Evolutionary conservation across 2,329 filamentous ascomycete genomes (phyloP).

Genomic region (Raffaelea albimanens): DNA sequence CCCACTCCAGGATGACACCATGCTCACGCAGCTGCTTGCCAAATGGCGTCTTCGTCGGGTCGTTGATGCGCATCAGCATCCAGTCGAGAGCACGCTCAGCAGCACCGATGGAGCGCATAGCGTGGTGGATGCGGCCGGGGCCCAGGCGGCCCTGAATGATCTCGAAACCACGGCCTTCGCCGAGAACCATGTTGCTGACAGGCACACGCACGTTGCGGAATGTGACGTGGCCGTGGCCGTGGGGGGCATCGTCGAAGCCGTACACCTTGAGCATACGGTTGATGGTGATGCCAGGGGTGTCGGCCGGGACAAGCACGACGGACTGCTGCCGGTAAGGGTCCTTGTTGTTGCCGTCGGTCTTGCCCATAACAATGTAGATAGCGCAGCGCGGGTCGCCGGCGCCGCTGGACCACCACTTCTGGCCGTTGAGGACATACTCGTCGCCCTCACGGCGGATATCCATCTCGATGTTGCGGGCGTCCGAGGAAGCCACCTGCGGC

Average conservation of each 20-base stretch:
- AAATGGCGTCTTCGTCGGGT: slow-evolving; percentile 83
- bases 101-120: slow-evolving; percentile 88
- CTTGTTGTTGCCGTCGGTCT: slow-evolving; percentile 59
- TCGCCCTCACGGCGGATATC: slow-evolving; percentile 74
- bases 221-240: slow-evolving; percentile 87
- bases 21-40: slow-evolving; percentile 80
- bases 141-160: slow-evolving; percentile 96
- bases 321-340: slow-evolving; percentile 86
- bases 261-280: slow-evolving; percentile 90
- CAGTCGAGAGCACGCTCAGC: slow-evolving; percentile 88
- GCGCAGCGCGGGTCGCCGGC: slow-evolving; percentile 87
- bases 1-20: slow-evolving; percentile 90
- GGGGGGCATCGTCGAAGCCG: slow-evolving; percentile 95
- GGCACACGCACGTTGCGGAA: slow-evolving; percentile 90
- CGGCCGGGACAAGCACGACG: slow-evolving; percentile 77
- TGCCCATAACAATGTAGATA: slow-evolving; percentile 95
- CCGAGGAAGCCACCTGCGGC: slow-evolving; percentile 76
- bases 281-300: slow-evolving; percentile 78
- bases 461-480: slow-evolving; percentile 88
- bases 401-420: slow-evolving; percentile 99
- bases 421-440: slow-evolving; percentile 82
- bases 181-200: slow-evolving; percentile 73
- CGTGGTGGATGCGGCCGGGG: slow-evolving; percentile 93
- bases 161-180: slow-evolving; percentile 90
- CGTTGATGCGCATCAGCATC: slow-evolving; percentile 91